These are phyloP conservation scores for Cyberlindnera nakhonratchasimensis DNA, from an alignment of 805 yeast genomes.

Conservation along the genomic window DNA sequence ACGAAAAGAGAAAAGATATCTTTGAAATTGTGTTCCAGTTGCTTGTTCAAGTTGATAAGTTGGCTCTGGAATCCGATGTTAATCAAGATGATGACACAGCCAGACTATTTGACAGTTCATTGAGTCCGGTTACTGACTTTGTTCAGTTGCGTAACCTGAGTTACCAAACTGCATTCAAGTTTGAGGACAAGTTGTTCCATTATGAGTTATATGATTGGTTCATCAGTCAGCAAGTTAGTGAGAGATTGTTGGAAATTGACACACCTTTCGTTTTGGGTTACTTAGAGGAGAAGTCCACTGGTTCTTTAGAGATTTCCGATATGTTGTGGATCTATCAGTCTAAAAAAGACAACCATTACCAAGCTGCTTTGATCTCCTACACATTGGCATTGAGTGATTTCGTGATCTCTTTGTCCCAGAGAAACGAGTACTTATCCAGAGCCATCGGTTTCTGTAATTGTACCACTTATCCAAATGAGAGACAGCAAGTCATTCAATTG, in stretches of 20 bases:
- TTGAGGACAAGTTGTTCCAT: constrained; percentile 83
- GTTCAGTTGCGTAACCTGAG: constrained; percentile 62
- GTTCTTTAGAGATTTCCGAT: constrained; percentile 71
- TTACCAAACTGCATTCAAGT: constrained; percentile 68
- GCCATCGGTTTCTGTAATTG: constrained; percentile 93
- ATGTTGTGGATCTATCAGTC: constrained; percentile 88
- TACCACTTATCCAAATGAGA: constrained; percentile 67
- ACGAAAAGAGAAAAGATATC: constrained; percentile 51
- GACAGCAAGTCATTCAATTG: constrained; percentile 73
- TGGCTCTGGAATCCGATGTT: constrained; percentile 42
- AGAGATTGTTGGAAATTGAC: constrained; percentile 70
- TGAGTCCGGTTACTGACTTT: constrained; percentile 31
- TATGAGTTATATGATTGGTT: constrained; percentile 93
- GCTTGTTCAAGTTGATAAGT: constrained; percentile 65
- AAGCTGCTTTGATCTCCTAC: constrained; percentile 81
- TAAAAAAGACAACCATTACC: constrained; percentile 69
- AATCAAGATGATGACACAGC: constrained; percentile 15
- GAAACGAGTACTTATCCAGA: constrained; percentile 85
- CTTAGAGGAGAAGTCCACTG: constrained; percentile 61
- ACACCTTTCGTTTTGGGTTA: constrained; percentile 80
- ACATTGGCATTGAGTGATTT: constrained; percentile 73
- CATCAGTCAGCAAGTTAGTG: constrained; percentile 70
- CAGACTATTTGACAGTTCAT: constrained; percentile 11
- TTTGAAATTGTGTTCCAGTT: constrained; percentile 76
- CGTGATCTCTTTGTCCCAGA: constrained; percentile 58